Percentiles rank a stretch among this genome's conserved stretches.
These are phyloP conservation scores for Melanogaster broomeanus DNA, from an alignment of 768 basidiomycete species.

Conservation along the genomic window DNA sequence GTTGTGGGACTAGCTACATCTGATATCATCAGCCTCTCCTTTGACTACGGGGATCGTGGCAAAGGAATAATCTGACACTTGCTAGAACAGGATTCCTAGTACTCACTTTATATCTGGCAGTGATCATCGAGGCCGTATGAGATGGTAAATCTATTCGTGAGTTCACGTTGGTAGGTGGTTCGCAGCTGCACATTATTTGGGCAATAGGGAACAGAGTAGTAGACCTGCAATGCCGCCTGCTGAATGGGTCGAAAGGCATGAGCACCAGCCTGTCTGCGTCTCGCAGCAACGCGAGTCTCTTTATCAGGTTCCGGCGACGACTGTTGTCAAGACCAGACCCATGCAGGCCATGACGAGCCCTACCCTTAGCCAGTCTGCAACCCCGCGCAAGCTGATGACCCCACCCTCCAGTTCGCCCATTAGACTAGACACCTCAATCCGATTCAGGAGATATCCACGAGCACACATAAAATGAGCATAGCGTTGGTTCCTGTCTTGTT, in stretches of 20 bases:
- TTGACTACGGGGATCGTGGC: too few relatives aligned
- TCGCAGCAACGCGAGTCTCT: constrained; percentile 10
- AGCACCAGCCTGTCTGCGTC: constrained; percentile 21
- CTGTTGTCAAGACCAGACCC: constrained; percentile 5
- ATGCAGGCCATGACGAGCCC: neutral
- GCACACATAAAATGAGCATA: constrained; percentile 8
- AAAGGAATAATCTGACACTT: too few relatives aligned
- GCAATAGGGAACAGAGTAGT: constrained; percentile 11
- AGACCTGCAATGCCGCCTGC: constrained; percentile 18
- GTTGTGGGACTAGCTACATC: too few relatives aligned
- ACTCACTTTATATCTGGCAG: too few relatives aligned
- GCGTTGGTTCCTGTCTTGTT: constrained; percentile 1
- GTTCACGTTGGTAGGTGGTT: constrained; percentile 5
- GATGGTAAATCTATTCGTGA: constrained; percentile 12
- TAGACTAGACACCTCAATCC: constrained; percentile 21
- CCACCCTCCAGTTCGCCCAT: constrained; percentile 16
- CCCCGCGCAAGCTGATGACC: constrained; percentile 11
- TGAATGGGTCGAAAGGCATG: constrained; percentile 21
- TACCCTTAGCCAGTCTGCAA: constrained; percentile 15
- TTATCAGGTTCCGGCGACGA: constrained; percentile 3
- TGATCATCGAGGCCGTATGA: constrained; percentile 7
- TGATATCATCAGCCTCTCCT: too few relatives aligned
- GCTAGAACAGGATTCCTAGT: too few relatives aligned
- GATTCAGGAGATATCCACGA: constrained; percentile 9
- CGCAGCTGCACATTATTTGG: constrained; percentile 11